Base-by-base conservation (phyloP, 805 yeast species). In the Lachancea mirantina region DNA sequence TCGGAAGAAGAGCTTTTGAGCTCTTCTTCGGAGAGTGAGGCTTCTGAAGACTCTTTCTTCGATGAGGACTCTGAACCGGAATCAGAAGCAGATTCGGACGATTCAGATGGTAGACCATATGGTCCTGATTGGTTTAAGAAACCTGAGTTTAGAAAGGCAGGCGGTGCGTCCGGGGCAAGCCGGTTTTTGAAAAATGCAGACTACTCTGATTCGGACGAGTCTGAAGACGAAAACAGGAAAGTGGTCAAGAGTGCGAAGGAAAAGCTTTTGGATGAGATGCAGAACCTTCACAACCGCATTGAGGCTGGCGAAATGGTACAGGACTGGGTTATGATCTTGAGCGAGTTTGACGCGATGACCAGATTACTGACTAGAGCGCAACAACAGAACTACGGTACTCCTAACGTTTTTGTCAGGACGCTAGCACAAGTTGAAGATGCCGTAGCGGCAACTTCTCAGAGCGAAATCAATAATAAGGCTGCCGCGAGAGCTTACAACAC, bases 221-320 rank as follows among this genome's bases (percentile, higher is more conserved):
- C 71, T 32, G 74, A 67, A 42, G 75, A 68, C 39, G 89, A 80
- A 38, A 83, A 78, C 52, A 80, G 76, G 57, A 82, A 79, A 46
- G 85, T 87, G 25, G 95, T 89, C 47, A 88, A 84, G 65, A 78
- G 92, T 38, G 95, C 96, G 34, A 84, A 81, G 64, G 97, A 88
- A 45, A 92, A 89, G 67, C 70, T 87, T 40, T 59, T 87, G 47
- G 96, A 87, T 55, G 98, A 92, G 59, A 72, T 92, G 64, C 78
- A 74, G 47, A 67, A 68, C 16, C 61, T 73, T 20, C 72, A 79
- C 46, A 78, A 75, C 50, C 69, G 74, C 32, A 74, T 87, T 49
- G 87, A 79, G 52, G 70, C 71, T 38, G 76, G 78, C 31, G 76
- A 75, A 49, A 71, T 73, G 61, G 70, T 72, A 44, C 75, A 74